Percentiles rank a stretch among this genome's conserved stretches.
Evolutionary conservation across 257 asterid species (phyloP).

Genomic region (Phtheirospermum japonicum): DNA sequence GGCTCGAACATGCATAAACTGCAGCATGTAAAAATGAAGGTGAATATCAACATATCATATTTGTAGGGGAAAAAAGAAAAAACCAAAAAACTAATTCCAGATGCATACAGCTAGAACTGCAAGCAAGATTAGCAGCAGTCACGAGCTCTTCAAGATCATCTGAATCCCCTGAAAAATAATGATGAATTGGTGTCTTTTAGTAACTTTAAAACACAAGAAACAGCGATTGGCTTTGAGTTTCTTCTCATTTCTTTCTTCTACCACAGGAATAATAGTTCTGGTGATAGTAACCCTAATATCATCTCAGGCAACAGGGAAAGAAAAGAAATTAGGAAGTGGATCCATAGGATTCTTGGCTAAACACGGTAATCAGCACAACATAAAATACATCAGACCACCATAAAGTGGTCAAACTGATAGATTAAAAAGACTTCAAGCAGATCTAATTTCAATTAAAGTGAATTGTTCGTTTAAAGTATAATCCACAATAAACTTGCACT

Average conservation of each 20-base stretch:
- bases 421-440: constrained; percentile 11
- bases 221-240: background rate
- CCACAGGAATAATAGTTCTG: constrained; percentile 7
- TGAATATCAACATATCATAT: constrained; percentile 14
- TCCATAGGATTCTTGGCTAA: constrained; percentile 1
- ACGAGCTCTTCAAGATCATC: constrained; percentile 85
- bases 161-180: constrained; percentile 63
- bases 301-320: background rate
- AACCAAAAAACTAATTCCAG: constrained; percentile 6
- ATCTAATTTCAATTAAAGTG: constrained; percentile 13
- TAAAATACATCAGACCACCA: constrained; percentile 9
- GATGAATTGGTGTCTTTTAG: constrained; percentile 4
- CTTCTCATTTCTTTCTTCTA: constrained; percentile 2
- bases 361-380: background rate
- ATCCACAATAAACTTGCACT: constrained; percentile 14
- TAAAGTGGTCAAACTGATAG: background rate
- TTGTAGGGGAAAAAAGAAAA: constrained; percentile 9
- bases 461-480: constrained; percentile 8
- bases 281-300: constrained; percentile 1
- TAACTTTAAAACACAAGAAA: constrained; percentile 10
- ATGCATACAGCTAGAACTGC: constrained; percentile 59
- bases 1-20: constrained; percentile 74
- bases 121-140: constrained; percentile 69
- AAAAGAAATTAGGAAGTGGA: background rate
- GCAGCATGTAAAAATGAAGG: constrained; percentile 28